Base-by-base conservation (phyloP, 2,329 filamentous ascomycete genomes). In the Colletotrichum viniferum region DNA sequence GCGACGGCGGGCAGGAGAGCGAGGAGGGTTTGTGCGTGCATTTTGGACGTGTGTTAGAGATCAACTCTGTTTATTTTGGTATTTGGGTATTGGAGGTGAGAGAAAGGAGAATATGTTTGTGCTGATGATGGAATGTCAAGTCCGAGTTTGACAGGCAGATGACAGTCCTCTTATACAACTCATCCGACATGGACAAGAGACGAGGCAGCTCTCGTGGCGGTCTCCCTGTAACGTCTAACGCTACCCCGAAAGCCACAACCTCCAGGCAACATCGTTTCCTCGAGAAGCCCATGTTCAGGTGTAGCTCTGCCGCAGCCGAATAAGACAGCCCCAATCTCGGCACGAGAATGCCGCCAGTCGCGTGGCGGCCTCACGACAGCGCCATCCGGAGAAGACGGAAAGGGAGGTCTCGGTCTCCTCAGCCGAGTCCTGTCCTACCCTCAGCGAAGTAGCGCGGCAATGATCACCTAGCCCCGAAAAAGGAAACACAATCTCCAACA, bases 11-110 rank as follows among this genome's bases (percentile, higher is more conserved):
- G 73, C 38, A 77, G 58, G 55, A 76, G 38, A 14, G 65, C 73
- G 65, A 77, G 58, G 26, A 76, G 24, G 18, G 48, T 24, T 36
- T 66, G 66, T 34, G 75, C 56, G 69, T 77, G 73, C 75, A 77
- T 77, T 30, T 73, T 69, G 58, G 43, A 48, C 13, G 43, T 48
- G 43, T 48, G 16, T n/a, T 0, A 43, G 52, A 26, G 26, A 26
- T 14, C 55, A 67, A 43, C 18, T 56, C 9, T 55, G 34, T 21
- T 12, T n/a, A 67, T 10, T n/a, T 58, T 64, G 26, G 18, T 28
- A 4, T 62, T 18, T 55, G 14, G 21, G n/a, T 36, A 52, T 36
- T 62, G 16, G 60, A 21, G 3, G 12, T 7, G 13, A 26, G 36
- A 52, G 14, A 13, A n/a, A 14, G 13, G n/a, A 60, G 34, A 28